Conservation (phyloP, 2,329 filamentous ascomycete species). For the Gaeumannomyces tritici region DNA sequence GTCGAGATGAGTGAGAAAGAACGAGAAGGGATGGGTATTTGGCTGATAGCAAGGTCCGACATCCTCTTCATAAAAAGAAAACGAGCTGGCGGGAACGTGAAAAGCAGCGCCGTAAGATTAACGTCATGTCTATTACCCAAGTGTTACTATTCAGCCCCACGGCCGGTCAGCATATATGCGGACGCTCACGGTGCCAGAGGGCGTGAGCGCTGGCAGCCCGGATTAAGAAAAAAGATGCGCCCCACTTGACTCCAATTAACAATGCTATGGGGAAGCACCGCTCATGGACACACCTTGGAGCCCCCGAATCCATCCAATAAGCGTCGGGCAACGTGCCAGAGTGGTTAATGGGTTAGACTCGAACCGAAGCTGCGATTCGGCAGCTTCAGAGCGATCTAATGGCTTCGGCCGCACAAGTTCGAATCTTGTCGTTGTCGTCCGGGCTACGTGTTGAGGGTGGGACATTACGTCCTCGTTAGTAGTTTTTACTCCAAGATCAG, state of each 20-base stretch:
- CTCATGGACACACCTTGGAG: neutral
- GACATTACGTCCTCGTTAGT: neutral
- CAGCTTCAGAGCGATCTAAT: neutral
- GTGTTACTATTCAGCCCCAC: neutral
- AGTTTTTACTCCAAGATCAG: too few species aligned
- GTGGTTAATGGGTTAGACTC: slow-evolving; percentile 4
- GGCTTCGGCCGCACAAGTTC: slow-evolving; percentile 3
- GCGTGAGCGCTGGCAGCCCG: neutral
- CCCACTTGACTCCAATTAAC: neutral
- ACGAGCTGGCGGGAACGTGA: neutral
- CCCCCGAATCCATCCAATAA: neutral
- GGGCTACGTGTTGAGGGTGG: neutral
- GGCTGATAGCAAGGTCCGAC: too few species aligned
- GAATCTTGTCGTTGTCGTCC: slow-evolving; percentile 2
- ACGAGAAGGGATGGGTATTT: neutral
- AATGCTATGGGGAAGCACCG: neutral
- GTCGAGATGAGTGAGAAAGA: neutral
- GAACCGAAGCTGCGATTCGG: neutral
- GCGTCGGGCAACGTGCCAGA: slow-evolving; percentile 1
- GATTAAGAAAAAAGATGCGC: too few species aligned
- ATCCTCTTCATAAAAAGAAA: too few species aligned
- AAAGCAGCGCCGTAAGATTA: neutral
- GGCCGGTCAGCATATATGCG: neutral
- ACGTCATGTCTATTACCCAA: neutral
- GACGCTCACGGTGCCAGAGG: neutral